Percentiles rank a stretch among this genome's conserved stretches.
These are phyloP conservation scores for Puccinia coronata DNA, from an alignment of 1,284 basidiomycete species.

Conservation along the genomic window DNA sequence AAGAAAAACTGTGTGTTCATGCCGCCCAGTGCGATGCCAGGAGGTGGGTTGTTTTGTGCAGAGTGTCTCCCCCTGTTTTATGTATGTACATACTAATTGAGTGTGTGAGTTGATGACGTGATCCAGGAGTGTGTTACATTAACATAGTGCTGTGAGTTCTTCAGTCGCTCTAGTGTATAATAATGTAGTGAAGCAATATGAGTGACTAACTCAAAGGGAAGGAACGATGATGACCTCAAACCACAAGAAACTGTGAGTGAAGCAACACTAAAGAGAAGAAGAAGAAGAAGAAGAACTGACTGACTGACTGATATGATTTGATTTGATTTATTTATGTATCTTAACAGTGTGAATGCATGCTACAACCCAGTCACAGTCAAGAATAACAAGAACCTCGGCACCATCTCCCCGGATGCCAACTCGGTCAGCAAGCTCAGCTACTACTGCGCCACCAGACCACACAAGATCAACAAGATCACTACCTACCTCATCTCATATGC, in stretches of 20 bases:
- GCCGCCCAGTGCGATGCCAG: no score
- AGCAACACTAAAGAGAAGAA: no score
- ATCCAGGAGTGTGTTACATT: neutral
- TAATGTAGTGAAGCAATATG: neutral
- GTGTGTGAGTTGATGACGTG: neutral
- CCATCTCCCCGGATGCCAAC: constrained; percentile 33
- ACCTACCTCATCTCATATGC: constrained; percentile 35
- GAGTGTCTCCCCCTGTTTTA: no score
- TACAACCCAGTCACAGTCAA: constrained; percentile 12
- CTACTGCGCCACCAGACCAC: constrained; percentile 36
- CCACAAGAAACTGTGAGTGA: constrained; percentile 41
- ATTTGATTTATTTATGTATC: no score
- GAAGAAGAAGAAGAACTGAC: no score
- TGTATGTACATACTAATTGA: no score
- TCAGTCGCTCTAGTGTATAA: neutral
- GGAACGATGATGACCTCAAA: constrained; percentile 21
- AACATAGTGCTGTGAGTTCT: no score
- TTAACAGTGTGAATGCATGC: constrained; percentile 28
- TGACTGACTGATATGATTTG: no score
- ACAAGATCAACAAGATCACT: constrained; percentile 39
- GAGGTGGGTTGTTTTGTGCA: no score
- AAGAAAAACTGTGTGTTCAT: no score
- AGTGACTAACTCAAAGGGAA: neutral
- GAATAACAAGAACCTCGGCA: neutral
- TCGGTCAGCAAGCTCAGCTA: constrained; percentile 41